phyloP scores from a whole-genome alignment of 371 early-diverging fungal genomes.

The Rhizomucor pusillus region DNA sequence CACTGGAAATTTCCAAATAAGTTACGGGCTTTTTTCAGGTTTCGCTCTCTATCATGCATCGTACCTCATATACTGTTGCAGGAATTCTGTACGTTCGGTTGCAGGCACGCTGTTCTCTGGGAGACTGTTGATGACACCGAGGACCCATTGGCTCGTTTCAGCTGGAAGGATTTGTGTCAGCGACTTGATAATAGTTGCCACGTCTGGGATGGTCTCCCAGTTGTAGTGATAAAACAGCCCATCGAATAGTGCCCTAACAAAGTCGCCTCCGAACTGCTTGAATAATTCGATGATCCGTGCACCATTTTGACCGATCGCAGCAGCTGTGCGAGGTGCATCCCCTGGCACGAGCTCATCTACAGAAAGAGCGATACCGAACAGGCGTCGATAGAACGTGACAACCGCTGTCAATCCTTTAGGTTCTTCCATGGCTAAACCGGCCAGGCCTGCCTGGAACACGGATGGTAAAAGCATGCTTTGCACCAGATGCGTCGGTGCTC shows the following conservation, averaged over 20 bases:
- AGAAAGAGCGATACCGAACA: constrained; percentile 32
- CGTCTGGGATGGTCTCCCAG: constrained; percentile 48
- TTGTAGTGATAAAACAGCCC: constrained; percentile 54
- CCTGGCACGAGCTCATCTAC: constrained; percentile 16
- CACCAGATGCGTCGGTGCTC: constrained; percentile 57
- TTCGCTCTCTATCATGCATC: constrained; percentile 9
- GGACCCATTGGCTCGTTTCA: constrained; percentile 37
- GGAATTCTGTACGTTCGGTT: constrained; percentile 44
- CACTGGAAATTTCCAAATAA: constrained; percentile 13
- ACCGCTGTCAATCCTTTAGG: constrained; percentile 62
- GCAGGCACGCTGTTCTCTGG: constrained; percentile 46
- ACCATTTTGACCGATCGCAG: constrained; percentile 26
- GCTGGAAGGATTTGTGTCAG: constrained; percentile 47
- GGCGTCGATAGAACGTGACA: constrained; percentile 45
- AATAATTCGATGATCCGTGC: constrained; percentile 26
- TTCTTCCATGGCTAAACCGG: constrained; percentile 62
- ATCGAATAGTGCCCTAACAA: constrained; percentile 39
- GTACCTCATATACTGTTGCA: constrained; percentile 44
- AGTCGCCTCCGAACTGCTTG: constrained; percentile 28
- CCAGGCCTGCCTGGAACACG: constrained; percentile 64
- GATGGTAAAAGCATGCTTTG: constrained; percentile 56
- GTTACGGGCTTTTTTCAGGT: not conserved
- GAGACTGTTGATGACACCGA: constrained; percentile 35
- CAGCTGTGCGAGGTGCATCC: constrained; percentile 11
- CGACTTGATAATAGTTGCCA: constrained; percentile 41